Conservation (phyloP, 768 basidiomycete genomes). For the Lactarius sanguifluus region DNA sequence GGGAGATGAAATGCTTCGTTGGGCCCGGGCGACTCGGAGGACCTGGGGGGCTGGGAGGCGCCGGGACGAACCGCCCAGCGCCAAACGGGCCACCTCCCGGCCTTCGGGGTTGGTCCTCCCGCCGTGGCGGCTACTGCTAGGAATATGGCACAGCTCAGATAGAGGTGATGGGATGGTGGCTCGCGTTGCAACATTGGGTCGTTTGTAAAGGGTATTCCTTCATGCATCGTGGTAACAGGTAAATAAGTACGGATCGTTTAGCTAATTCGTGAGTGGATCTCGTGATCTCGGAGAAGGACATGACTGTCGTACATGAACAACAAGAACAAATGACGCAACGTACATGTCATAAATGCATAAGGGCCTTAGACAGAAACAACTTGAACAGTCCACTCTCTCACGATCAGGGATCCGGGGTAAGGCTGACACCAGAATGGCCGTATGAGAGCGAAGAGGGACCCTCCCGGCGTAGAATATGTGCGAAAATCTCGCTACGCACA, state of each 20-base stretch:
- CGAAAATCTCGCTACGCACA: background rate
- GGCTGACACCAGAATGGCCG: background rate
- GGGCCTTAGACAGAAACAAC: background rate
- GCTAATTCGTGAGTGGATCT: background rate
- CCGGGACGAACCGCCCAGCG: no score
- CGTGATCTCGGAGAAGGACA: no score
- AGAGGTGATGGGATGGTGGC: no score
- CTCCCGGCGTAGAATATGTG: background rate
- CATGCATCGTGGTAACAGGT: background rate
- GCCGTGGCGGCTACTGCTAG: no score
- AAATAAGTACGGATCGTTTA: background rate
- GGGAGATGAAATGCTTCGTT: background rate
- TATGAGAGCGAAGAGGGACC: background rate
- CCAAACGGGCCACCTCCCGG: no score
- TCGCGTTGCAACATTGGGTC: background rate
- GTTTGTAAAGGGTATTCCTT: background rate
- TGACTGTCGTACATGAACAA: background rate
- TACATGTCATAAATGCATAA: background rate
- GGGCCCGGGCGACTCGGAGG: no score
- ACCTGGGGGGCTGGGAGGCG: no score
- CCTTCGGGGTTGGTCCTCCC: no score
- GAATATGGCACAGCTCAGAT: no score
- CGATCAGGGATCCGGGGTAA: background rate
- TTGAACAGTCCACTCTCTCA: background rate
- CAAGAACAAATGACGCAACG: background rate